Percentiles rank a stretch among this genome's conserved stretches.
Evolutionary conservation across 768 basidiomycete genomes (phyloP).

Genomic region (Hericium erinaceus): DNA sequence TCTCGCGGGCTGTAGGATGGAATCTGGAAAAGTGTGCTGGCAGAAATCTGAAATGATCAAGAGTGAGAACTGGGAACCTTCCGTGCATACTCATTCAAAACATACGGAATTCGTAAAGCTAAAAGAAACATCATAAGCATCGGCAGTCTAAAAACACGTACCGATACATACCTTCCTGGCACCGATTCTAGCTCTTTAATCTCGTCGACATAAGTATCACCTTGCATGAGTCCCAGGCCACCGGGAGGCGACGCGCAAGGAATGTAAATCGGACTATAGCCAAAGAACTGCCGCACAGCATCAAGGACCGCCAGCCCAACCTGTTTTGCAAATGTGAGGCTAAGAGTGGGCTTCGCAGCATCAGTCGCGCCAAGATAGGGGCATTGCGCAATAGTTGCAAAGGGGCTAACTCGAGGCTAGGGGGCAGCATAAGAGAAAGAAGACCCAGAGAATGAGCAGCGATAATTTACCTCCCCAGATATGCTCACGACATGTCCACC

Average conservation of each 20-base stretch:
- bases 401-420: constrained; percentile 20
- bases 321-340: not conserved
- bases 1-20: not conserved
- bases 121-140: not conserved
- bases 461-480: not conserved
- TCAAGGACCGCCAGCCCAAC: not conserved
- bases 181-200: not conserved
- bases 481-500: not conserved
- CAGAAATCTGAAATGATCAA: not conserved
- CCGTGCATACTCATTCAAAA: not conserved
- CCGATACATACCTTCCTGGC: not conserved
- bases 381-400: constrained; percentile 26
- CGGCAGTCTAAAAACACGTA: not conserved
- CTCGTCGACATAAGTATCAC: not conserved
- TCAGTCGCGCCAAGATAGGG: constrained; percentile 20
- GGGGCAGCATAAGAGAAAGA: not conserved
- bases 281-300: not conserved
- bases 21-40: not conserved
- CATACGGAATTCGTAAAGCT: not conserved
- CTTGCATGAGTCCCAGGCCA: not conserved
- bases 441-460: not conserved
- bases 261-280: not conserved
- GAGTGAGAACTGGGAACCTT: not conserved
- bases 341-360: not conserved
- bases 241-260: not conserved